Percentiles rank a stretch among this genome's conserved stretches.
phyloP scores from a whole-genome alignment of 2,329 filamentous ascomycete species.

The Aureobasidium sp. region DNA sequence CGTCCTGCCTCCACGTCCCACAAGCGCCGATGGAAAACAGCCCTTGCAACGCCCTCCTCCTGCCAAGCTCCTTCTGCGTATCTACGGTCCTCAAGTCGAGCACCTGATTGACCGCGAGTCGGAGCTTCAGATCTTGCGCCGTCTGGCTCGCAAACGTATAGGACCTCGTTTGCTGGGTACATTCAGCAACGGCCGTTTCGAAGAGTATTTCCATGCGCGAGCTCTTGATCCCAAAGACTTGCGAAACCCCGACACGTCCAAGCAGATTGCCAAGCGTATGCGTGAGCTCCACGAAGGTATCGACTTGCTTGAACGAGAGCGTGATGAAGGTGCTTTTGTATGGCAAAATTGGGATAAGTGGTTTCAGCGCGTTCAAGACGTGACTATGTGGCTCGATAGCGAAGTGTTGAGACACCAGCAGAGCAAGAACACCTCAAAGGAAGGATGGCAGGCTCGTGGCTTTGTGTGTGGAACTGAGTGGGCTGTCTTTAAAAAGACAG shows the following conservation, averaged over 20 bases:
- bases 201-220: conserved; percentile 83
- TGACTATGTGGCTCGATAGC: conserved; percentile 52
- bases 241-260: conserved; percentile 73
- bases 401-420: conserved; percentile 41
- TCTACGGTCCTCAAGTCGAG: conserved; percentile 92
- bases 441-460: conserved; percentile 64
- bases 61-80: conserved; percentile 74
- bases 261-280: conserved; percentile 95
- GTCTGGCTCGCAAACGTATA: conserved; percentile 85
- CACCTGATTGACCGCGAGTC: conserved; percentile 91
- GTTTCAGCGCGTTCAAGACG: conserved; percentile 61
- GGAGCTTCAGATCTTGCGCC: conserved; percentile 77
- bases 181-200: conserved; percentile 90
- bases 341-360: conserved; percentile 95
- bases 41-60: conserved; percentile 32
- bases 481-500: conserved; percentile 64
- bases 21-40: conserved; percentile 30
- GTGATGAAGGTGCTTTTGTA: conserved; percentile 70
- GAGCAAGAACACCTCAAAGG: conserved; percentile 22
- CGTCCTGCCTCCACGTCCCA: conserved; percentile 41
- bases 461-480: conserved; percentile 80
- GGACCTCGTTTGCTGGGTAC: conserved; percentile 85
- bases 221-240: conserved; percentile 72
- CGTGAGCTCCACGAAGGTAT: conserved; percentile 91
- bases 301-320: conserved; percentile 72